Percentiles rank a stretch among this genome's conserved stretches.
These are phyloP conservation scores for Microbotryum lychnidis-dioicae DNA, from an alignment of 1,284 basidiomycete genomes.

Conservation along the genomic window DNA sequence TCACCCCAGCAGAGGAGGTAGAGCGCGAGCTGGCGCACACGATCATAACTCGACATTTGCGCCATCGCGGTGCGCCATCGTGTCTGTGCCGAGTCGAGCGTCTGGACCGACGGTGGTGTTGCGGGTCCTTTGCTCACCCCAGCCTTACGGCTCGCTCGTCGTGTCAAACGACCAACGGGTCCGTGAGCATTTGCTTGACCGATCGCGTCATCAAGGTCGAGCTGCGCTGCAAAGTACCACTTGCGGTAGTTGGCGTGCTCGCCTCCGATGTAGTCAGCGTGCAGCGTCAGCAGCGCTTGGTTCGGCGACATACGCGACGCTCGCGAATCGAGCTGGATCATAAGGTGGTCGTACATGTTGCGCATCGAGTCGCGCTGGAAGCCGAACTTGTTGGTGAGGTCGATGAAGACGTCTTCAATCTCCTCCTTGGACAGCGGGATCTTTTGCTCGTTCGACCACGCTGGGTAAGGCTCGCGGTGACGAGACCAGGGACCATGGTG, in stretches of 20 bases:
- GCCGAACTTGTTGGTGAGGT: conserved; percentile 97
- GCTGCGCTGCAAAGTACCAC: conserved; percentile 99
- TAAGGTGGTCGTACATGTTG: conserved; percentile 85
- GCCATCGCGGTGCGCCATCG: conserved; percentile 98
- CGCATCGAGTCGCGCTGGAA: conserved; percentile 75
- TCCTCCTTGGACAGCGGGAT: conserved; percentile 97
- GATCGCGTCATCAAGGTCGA: conserved; percentile 96
- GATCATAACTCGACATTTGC: conserved; percentile 97
- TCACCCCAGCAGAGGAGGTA: conserved; percentile 98
- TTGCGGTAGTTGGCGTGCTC: conserved; percentile 91
- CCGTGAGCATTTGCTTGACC: conserved; percentile 74
- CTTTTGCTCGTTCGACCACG: conserved; percentile 83
- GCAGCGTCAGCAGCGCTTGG: conserved; percentile 86
- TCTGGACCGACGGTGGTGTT: conserved; percentile 64
- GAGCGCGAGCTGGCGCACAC: conserved; percentile 89
- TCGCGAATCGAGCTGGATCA: conserved; percentile 94
- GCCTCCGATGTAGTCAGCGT: conserved; percentile 98
- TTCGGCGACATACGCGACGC: conserved; percentile 96
- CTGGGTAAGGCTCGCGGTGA: conserved; percentile 70
- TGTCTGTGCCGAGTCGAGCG: conserved; percentile 74
- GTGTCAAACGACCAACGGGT: conserved; percentile 73
- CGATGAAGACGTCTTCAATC: conserved; percentile 97
- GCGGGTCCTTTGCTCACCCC: conserved; percentile 47
- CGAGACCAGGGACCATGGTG: conserved; percentile 21
- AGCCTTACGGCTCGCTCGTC: conserved; percentile 40